Evolutionary conservation across 805 yeast species (phyloP).

Genomic region (Saccharomycopsis fodiens): DNA sequence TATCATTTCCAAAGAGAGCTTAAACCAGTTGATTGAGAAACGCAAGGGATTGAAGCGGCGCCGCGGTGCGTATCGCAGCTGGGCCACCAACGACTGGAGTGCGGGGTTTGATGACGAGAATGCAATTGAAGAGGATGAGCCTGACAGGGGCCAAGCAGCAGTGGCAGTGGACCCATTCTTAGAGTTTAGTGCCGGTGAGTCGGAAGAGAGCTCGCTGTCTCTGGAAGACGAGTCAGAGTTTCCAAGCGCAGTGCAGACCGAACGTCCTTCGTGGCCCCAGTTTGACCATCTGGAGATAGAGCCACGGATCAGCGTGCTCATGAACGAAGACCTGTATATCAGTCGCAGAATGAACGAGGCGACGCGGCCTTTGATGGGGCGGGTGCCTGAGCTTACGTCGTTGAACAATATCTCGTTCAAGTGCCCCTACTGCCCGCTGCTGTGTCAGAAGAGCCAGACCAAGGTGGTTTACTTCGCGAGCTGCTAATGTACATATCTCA

Average conservation of each 20-base stretch:
- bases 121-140: conserved; percentile 4
- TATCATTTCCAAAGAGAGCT: conserved; percentile 47
- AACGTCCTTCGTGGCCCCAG: background rate
- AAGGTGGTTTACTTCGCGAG: conserved; percentile 34
- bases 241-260: background rate
- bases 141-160: background rate
- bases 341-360: background rate
- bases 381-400: background rate
- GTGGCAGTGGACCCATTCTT: background rate
- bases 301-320: background rate
- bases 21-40: conserved; percentile 36
- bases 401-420: conserved; percentile 39
- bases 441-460: conserved; percentile 35
- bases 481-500: too few relatives aligned
- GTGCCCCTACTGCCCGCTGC: conserved; percentile 66
- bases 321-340: background rate
- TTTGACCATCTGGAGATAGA: background rate
- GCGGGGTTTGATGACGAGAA: conserved; percentile 5
- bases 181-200: background rate
- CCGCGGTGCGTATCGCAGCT: conserved; percentile 8
- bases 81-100: conserved; percentile 2
- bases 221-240: background rate
- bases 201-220: background rate
- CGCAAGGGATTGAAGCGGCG: conserved; percentile 4
- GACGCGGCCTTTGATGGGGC: background rate